Percentiles rank a stretch among this genome's conserved stretches.
Evolutionary conservation across 1,284 basidiomycete species (phyloP).

Genomic region (Papiliotrema flavescens): DNA sequence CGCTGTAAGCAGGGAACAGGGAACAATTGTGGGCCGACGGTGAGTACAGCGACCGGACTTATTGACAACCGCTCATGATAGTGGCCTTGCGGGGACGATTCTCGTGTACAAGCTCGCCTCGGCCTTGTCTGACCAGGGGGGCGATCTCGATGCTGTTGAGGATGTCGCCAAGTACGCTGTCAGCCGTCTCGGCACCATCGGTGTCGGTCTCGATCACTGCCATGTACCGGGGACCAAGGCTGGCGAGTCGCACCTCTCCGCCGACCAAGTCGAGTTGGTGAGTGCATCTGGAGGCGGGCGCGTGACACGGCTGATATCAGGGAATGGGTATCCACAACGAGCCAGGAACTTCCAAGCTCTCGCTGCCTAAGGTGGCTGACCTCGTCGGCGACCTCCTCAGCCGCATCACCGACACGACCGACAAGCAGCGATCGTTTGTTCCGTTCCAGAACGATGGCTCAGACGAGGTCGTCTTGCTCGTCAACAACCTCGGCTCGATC

Average conservation of each 20-base stretch:
- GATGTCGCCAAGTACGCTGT: constrained; percentile 65
- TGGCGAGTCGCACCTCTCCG: constrained; percentile 58
- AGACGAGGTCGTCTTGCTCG: constrained; percentile 56
- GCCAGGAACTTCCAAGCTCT: constrained; percentile 68
- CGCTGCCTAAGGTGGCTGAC: constrained; percentile 59
- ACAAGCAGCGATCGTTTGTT: constrained; percentile 80
- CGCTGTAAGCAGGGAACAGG: constrained; percentile 64
- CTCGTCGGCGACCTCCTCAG: constrained; percentile 70
- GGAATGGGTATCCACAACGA: constrained; percentile 88
- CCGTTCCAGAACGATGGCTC: constrained; percentile 65
- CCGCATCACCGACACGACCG: constrained; percentile 67
- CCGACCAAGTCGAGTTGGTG: constrained; percentile 34
- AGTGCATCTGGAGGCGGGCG: not conserved
- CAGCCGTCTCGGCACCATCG: constrained; percentile 68
- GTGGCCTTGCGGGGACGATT: constrained; percentile 83
- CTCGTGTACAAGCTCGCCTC: constrained; percentile 90
- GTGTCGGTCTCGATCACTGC: constrained; percentile 87
- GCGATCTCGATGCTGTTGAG: constrained; percentile 69
- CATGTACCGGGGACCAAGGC: constrained; percentile 80
- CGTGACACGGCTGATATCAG: constrained; percentile 2
- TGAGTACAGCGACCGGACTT: constrained; percentile 13
- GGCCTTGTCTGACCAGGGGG: constrained; percentile 70
- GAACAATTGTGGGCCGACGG: constrained; percentile 48
- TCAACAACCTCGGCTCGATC: constrained; percentile 65
- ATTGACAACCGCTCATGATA: constrained; percentile 10